Evolutionary conservation across 2,329 filamentous ascomycete genomes (phyloP).

Genomic region (Sporothrix euskadiensis): DNA sequence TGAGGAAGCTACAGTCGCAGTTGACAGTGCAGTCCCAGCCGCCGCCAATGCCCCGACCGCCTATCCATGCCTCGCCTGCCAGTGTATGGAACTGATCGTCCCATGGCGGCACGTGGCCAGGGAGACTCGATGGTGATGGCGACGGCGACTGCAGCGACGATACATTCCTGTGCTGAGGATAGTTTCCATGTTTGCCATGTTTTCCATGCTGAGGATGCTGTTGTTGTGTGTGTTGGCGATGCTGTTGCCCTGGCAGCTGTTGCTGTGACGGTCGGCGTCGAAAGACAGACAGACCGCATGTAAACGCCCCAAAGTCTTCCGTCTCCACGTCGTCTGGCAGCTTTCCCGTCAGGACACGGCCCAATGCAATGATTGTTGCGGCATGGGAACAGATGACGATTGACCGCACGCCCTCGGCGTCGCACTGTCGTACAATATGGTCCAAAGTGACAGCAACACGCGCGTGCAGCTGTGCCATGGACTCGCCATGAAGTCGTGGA

Average conservation of each 20-base stretch:
- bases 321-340: conserved; percentile 70
- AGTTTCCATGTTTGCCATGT: conserved; percentile 1
- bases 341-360: conserved; percentile 74
- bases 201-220: neutral
- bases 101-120: conserved; percentile 29
- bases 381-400: conserved; percentile 87
- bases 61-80: conserved; percentile 51
- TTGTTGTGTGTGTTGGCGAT: neutral
- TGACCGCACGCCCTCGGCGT: conserved; percentile 66
- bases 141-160: neutral
- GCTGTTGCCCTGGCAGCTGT: conserved; percentile 16
- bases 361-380: conserved; percentile 82
- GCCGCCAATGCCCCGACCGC: conserved; percentile 64
- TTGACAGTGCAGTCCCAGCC: conserved; percentile 80
- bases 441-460: conserved; percentile 70
- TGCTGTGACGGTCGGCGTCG: conserved; percentile 41
- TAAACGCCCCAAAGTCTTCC: conserved; percentile 84
- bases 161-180: neutral
- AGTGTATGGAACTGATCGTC: conserved; percentile 30
- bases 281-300: conserved; percentile 74
- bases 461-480: conserved; percentile 75
- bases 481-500: conserved; percentile 75
- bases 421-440: conserved; percentile 70
- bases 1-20: conserved; percentile 53
- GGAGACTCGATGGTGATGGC: conserved; percentile 3